Evolutionary conservation across 2,329 filamentous ascomycete genomes (phyloP).

Genomic region (Drechslera avenae): DNA sequence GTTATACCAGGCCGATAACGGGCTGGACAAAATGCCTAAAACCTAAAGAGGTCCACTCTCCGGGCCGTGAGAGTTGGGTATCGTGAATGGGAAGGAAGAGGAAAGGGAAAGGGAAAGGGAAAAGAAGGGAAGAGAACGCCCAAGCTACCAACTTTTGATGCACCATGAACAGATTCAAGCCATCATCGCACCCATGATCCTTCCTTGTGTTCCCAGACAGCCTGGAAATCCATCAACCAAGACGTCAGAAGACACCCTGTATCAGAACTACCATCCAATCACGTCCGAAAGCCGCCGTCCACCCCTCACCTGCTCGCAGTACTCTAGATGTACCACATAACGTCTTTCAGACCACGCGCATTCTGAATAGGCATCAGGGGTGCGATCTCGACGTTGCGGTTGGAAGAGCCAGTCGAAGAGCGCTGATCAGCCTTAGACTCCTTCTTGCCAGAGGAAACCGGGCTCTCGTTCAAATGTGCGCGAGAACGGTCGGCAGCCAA

Average conservation of each 20-base stretch:
- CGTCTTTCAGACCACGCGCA: conserved; percentile 46
- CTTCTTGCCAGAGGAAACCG: conserved; percentile 48
- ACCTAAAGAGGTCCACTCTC: not conserved
- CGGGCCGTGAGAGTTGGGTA: conserved; percentile 1
- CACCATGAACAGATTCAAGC: conserved; percentile 1
- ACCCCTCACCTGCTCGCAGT: not conserved
- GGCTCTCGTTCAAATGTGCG: conserved; percentile 66
- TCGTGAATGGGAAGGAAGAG: not conserved
- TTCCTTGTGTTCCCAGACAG: not conserved
- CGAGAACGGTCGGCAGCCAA: conserved; percentile 81
- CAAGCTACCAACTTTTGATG: conserved; percentile 6
- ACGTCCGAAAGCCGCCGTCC: not conserved
- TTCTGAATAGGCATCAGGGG: conserved; percentile 51
- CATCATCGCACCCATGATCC: conserved; percentile 2
- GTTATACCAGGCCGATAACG: conserved; percentile 1
- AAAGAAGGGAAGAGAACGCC: not conserved
- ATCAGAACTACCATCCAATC: not conserved
- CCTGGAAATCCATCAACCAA: not conserved
- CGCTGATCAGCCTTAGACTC: conserved; percentile 37
- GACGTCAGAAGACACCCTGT: not conserved
- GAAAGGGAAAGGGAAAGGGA: not conserved
- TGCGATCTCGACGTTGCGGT: conserved; percentile 40
- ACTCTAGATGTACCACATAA: conserved; percentile 58
- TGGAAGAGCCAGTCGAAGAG: conserved; percentile 39
- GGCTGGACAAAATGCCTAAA: not conserved